phyloP scores from a whole-genome alignment of 2,329 filamentous ascomycete genomes.

The Tolypocladium guangdongense region DNA sequence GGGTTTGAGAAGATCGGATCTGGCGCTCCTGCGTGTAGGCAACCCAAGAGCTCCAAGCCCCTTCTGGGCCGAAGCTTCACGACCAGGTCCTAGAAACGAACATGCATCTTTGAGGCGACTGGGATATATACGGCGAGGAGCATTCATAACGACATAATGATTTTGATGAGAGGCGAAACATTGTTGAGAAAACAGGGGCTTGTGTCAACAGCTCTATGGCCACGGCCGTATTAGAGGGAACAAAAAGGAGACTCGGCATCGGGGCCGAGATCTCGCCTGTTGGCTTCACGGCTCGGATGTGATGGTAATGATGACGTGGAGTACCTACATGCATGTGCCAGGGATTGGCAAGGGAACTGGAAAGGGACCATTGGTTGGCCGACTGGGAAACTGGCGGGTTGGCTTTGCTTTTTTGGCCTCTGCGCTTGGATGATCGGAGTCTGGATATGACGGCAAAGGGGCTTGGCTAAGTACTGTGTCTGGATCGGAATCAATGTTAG shows the following conservation, averaged over 20 bases:
- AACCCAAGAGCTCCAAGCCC: conserved; percentile 16
- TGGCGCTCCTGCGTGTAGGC: conserved; percentile 22
- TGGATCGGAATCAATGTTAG: not conserved
- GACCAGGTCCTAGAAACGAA: conserved; percentile 17
- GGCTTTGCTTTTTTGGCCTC: not conserved
- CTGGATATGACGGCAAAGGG: conserved; percentile 10
- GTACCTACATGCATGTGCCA: conserved; percentile 9
- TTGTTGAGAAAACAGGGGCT: not conserved
- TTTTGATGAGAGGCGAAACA: conserved; percentile 5
- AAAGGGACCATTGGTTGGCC: not conserved
- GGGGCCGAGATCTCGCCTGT: conserved; percentile 9
- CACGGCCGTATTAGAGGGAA: not conserved
- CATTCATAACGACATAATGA: conserved; percentile 11
- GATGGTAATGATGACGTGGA: conserved; percentile 19
- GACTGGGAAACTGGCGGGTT: not conserved
- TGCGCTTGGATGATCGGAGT: conserved; percentile 14
- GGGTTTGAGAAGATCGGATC: conserved; percentile 66
- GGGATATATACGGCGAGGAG: not conserved
- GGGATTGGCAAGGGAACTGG: not conserved
- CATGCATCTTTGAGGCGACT: not conserved
- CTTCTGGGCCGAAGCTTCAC: conserved; percentile 19
- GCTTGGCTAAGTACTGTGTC: not conserved
- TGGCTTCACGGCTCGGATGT: conserved; percentile 19
- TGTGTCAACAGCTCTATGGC: not conserved
- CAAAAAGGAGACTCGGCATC: not conserved